Base-by-base conservation (phyloP, 2,329 filamentous ascomycete species). In the Parafenestella ontariensis region DNA sequence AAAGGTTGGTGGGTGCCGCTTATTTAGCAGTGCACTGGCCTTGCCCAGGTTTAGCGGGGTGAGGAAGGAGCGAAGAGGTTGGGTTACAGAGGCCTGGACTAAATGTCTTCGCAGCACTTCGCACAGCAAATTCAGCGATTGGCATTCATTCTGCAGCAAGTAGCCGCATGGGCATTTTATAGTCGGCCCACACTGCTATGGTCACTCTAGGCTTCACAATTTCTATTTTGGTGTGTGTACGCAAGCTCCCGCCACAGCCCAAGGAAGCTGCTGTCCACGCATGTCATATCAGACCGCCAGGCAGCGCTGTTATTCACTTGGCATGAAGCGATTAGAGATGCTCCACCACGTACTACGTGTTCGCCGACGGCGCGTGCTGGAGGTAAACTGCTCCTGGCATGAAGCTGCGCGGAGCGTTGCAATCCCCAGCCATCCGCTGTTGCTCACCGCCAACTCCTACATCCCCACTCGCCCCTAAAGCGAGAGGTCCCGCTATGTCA, bases 11-110 rank as follows among this genome's bases (percentile, higher is more conserved):
- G 61, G 61, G 61, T 71, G 70, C 69, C 74, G 72, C 71, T 74
- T 76, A 76, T 76, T 76, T 76, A 75, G 73, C 74, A 73, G 77
- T 69, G 63, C 70, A 43, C 41, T 43, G 65, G 64, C 68, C 72
- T 75, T 73, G 70, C 72, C 72, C 66, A 72, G 69, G 65, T 71
- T 70, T 73, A 68, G 71, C 66, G 71, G 70, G 66, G 70, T 66
- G 65, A 69, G 65, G 64, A 62, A 70, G 68, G 64, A 61, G 61
- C 57, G 57, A 58, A 58, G 56, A 49, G 61, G 56, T 43, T 43
- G 41, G 41, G 41, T 42, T 43, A 18, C 41, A 40, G 37, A 21
- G 13, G 21, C 37, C 15, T 23, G 37, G 36, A 18, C 15, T 23
- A n/a, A 21, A 13, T 21, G 21, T 24, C 46, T 21, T 24, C 11